phyloP scores from a whole-genome alignment of 2,329 filamentous ascomycete genomes.

The Ophiostoma quercus region DNA sequence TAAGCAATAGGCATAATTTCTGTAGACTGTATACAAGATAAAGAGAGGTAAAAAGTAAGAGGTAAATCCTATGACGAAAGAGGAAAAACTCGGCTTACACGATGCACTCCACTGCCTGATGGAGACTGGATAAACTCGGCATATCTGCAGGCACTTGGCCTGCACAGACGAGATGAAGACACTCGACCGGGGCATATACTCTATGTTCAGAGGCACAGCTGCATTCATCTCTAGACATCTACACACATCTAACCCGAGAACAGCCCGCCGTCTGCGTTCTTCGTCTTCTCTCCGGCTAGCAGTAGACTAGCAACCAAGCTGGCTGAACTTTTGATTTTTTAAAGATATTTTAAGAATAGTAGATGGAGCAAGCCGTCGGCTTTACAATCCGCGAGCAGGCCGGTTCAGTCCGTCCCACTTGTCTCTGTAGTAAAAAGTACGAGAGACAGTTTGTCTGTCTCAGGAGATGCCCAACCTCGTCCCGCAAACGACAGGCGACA shows the following conservation, averaged over 20 bases:
- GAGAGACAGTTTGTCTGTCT: background rate
- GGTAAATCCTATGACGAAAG: background rate
- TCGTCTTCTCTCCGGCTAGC: background rate
- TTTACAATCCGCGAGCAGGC: no score
- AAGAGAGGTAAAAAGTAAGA: background rate
- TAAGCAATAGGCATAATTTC: background rate
- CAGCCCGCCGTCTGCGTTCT: constrained; percentile 1
- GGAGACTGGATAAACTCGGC: background rate
- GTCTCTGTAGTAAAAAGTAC: no score
- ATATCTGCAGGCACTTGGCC: background rate
- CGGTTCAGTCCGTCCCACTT: no score
- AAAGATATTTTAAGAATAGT: no score
- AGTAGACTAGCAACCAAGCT: no score
- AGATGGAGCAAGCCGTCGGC: no score
- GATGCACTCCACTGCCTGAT: background rate
- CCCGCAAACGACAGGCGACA: background rate
- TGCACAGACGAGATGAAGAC: background rate
- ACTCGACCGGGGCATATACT: background rate
- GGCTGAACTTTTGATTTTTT: no score
- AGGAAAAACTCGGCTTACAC: constrained; percentile 9
- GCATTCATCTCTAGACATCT: no score
- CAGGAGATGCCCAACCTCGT: constrained; percentile 6
- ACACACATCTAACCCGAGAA: no score
- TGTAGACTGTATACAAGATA: no score
- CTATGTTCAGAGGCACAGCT: no score